A percentile compares a stretch with the other conserved stretches of the same genome.
Evolutionary conservation across 495 filamentous ascomycete genomes (phyloP).

Genomic region (Pyronema domesticum): DNA sequence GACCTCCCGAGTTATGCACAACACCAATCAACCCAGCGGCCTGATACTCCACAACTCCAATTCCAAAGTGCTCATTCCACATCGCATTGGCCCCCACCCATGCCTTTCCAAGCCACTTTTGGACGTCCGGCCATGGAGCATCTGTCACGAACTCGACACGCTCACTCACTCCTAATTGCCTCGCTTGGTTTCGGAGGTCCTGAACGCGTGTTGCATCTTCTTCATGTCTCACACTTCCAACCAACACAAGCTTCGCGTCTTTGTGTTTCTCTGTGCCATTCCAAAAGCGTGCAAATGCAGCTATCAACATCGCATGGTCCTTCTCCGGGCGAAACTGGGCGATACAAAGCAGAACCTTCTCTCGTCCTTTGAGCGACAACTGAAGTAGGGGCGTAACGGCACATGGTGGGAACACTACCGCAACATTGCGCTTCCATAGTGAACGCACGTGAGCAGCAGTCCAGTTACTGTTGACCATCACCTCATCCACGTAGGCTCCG

Average conservation of each 20-base stretch:
- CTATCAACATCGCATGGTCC: constrained; percentile 70
- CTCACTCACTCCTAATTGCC: constrained; percentile 72
- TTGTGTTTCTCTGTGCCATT: constrained; percentile 16
- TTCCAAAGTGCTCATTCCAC: constrained; percentile 99
- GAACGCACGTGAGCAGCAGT: constrained; percentile 66
- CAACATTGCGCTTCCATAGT: constrained; percentile 47
- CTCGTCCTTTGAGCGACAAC: constrained; percentile 35
- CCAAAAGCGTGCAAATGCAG: constrained; percentile 62
- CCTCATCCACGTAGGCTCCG: constrained; percentile 65
- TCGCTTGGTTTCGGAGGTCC: constrained; percentile 68
- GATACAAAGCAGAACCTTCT: constrained; percentile 67
- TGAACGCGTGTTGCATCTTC: constrained; percentile 79
- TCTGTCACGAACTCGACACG: constrained; percentile 73
- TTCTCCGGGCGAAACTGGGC: constrained; percentile 96
- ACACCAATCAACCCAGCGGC: constrained; percentile 82
- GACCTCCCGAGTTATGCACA: constrained; percentile 81
- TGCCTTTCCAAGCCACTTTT: constrained; percentile 51
- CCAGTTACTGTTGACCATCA: constrained; percentile 96
- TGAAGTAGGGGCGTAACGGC: constrained; percentile 66
- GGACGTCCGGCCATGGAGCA: constrained; percentile 68
- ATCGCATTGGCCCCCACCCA: constrained; percentile 87
- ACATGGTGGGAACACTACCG: constrained; percentile 77
- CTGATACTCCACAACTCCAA: constrained; percentile 95
- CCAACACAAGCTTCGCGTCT: constrained; percentile 53
- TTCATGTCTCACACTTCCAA: constrained; percentile 72